Percentiles rank a stretch among this genome's conserved stretches.
Conservation (phyloP, 2,329 filamentous ascomycete genomes). For the Fusarium abutilonis region DNA sequence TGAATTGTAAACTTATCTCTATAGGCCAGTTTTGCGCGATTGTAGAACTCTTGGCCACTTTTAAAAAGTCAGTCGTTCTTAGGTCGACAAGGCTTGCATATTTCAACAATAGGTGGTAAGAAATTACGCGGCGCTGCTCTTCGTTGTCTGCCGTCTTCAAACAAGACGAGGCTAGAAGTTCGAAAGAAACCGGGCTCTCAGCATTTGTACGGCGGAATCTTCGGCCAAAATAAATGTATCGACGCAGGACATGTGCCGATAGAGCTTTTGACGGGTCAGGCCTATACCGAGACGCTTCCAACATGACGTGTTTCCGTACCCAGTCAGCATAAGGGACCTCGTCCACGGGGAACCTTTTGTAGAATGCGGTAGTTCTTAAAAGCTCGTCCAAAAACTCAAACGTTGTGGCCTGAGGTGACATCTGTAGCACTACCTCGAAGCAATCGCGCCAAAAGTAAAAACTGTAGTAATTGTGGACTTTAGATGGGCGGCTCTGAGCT, state of each 20-base stretch:
- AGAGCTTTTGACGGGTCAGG: background rate
- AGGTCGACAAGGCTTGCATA: constrained; percentile 9
- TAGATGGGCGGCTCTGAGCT: constrained; percentile 1
- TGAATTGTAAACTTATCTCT: constrained; percentile 17
- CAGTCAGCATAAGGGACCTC: constrained; percentile 12
- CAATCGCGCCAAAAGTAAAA: constrained; percentile 25
- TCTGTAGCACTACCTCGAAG: constrained; percentile 14
- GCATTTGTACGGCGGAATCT: background rate
- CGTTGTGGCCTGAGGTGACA: constrained; percentile 26
- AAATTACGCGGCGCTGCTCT: constrained; percentile 10
- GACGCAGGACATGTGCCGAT: constrained; percentile 14
- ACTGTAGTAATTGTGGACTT: constrained; percentile 16
- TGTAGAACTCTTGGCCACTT: too few species aligned
- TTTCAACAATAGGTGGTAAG: constrained; percentile 26
- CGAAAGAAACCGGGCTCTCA: too few species aligned
- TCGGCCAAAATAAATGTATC: constrained; percentile 18
- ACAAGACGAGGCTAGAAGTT: constrained; percentile 2
- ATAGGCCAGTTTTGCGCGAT: background rate
- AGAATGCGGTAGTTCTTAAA: constrained; percentile 12
- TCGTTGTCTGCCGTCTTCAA: background rate
- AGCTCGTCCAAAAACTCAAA: constrained; percentile 27
- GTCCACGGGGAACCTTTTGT: constrained; percentile 7
- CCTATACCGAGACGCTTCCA: constrained; percentile 6
- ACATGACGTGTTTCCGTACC: constrained; percentile 12
- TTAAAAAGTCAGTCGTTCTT: background rate